Conservation (phyloP, 2,329 filamentous ascomycete genomes). For the Colletotrichum costaricense region DNA sequence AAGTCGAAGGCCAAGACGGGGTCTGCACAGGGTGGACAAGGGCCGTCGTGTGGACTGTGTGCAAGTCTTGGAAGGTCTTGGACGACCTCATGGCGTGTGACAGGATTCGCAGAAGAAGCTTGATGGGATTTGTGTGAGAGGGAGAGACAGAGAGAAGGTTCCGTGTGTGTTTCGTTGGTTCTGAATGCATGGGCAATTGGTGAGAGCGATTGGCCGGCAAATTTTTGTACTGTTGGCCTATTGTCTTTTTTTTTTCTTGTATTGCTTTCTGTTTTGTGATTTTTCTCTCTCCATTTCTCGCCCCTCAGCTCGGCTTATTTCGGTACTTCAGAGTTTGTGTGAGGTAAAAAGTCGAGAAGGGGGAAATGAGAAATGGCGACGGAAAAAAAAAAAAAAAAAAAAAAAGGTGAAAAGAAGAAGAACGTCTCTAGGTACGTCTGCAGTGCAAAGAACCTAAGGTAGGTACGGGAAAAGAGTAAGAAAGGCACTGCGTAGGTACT, state of each 20-base stretch:
- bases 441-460: background rate
- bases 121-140: background rate
- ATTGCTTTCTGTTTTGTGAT: background rate
- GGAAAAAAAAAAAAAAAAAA: too few relatives aligned
- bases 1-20: slow-evolving; percentile 29
- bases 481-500: background rate
- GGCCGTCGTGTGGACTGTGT: slow-evolving; percentile 28
- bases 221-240: background rate
- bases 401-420: background rate
- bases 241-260: background rate
- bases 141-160: background rate
- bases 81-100: slow-evolving; percentile 31
- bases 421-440: background rate
- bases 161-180: background rate
- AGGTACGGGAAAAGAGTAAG: background rate
- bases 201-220: background rate
- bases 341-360: slow-evolving; percentile 1
- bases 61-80: slow-evolving; percentile 30
- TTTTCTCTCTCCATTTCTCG: background rate
- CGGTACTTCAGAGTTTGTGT: slow-evolving; percentile 6
- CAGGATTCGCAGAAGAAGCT: background rate
- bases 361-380: background rate
- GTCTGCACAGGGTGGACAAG: slow-evolving; percentile 34
- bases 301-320: slow-evolving; percentile 27
- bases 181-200: background rate